Conservation (phyloP, 345 rosid species). For the Linum usitatissimum region DNA sequence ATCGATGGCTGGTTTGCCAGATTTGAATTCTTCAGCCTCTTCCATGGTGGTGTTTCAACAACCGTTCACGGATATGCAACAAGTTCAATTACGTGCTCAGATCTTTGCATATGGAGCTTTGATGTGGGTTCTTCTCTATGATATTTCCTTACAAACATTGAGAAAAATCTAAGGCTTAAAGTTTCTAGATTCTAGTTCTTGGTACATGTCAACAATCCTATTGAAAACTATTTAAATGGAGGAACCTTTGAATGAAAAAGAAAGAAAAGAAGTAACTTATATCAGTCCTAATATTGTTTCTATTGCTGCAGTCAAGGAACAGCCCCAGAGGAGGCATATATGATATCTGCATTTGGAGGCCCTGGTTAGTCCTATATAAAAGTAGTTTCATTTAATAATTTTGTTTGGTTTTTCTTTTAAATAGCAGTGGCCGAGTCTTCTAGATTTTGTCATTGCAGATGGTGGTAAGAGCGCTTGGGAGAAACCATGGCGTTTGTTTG, state of each 20-base stretch:
- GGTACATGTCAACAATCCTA: background rate
- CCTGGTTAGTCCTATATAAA: constrained; percentile 38
- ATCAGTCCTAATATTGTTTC: background rate
- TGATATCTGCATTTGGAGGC: constrained; percentile 97
- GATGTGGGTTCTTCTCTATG: constrained; percentile 46
- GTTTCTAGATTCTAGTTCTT: too few species aligned
- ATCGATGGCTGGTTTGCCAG: constrained; percentile 49
- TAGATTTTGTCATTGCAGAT: constrained; percentile 36
- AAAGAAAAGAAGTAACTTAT: background rate
- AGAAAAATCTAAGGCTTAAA: background rate
- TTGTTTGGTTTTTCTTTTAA: constrained; percentile 2
- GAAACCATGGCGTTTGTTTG: constrained; percentile 57
- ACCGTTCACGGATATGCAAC: constrained; percentile 94
- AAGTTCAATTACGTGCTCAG: constrained; percentile 98
- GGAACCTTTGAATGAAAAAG: background rate
- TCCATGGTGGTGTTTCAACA: constrained; percentile 50
- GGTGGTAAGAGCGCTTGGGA: constrained; percentile 82
- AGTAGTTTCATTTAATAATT: constrained; percentile 8
- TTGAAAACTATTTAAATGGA: background rate
- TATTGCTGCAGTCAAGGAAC: constrained; percentile 66
- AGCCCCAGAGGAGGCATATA: constrained; percentile 89
- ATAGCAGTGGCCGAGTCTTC: constrained; percentile 6
- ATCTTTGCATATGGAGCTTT: constrained; percentile 95
- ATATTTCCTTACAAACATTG: background rate
- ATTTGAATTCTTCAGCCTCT: constrained; percentile 51